Percentiles rank a stretch among this genome's conserved stretches.
Conservation (phyloP, 148 eudicot genomes). For the Persicaria maculosa region DNA sequence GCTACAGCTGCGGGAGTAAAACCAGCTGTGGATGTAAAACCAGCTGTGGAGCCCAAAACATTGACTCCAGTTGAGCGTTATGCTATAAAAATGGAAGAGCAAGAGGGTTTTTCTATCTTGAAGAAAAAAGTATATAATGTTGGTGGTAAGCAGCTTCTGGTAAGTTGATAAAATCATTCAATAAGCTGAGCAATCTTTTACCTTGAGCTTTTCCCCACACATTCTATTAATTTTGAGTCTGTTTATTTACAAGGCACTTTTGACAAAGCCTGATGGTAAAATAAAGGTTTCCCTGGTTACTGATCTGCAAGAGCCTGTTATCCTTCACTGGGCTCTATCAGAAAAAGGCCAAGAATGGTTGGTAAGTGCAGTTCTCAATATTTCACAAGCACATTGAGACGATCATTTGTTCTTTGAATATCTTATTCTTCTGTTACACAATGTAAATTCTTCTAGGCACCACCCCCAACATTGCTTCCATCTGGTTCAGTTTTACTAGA, state of each 20-base stretch:
- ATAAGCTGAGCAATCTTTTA: neutral
- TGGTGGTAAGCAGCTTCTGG: conserved; percentile 79
- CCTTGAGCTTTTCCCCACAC: conserved; percentile 1
- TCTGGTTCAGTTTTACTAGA: conserved; percentile 59
- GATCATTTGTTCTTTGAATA: neutral
- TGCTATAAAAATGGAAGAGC: conserved; percentile 46
- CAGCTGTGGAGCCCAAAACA: conserved; percentile 34
- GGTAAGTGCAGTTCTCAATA: conserved; percentile 35
- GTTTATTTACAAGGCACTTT: conserved; percentile 49
- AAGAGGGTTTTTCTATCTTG: conserved; percentile 29
- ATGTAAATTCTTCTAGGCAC: conserved; percentile 42
- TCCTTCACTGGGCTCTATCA: conserved; percentile 93
- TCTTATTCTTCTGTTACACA: neutral
- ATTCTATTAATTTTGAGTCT: conserved; percentile 1
- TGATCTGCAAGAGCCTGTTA: conserved; percentile 56
- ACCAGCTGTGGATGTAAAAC: conserved; percentile 14
- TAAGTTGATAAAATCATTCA: conserved; percentile 28
- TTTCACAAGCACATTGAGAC: neutral
- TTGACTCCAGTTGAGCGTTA: conserved; percentile 55
- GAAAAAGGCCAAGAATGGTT: conserved; percentile 69
- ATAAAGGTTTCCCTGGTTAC: conserved; percentile 57
- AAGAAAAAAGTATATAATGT: conserved; percentile 53
- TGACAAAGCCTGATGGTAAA: conserved; percentile 54
- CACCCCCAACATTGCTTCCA: conserved; percentile 65
- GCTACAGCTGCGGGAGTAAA: conserved; percentile 18